A percentile compares a stretch with the other conserved stretches of the same genome.
phyloP scores from a whole-genome alignment of 805 yeast genomes.

The Clavispora santaluciae region DNA sequence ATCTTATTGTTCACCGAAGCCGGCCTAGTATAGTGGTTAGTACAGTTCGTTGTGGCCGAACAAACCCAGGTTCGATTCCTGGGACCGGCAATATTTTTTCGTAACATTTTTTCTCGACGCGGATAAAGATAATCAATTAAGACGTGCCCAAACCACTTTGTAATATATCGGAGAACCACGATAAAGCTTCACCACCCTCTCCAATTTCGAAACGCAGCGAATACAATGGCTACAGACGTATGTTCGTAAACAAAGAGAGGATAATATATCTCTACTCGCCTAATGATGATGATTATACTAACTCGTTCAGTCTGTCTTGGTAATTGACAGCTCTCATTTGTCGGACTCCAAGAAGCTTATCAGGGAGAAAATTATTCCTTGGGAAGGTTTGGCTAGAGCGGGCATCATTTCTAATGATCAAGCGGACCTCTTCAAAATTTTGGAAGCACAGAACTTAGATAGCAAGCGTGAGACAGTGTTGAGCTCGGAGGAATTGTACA shows the following conservation, averaged over 20 bases:
- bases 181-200: background rate
- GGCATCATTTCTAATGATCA: slow-evolving; percentile 62
- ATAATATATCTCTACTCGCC: background rate
- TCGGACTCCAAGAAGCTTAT: slow-evolving; percentile 62
- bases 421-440: slow-evolving; percentile 53
- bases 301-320: slow-evolving; percentile 26
- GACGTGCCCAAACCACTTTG: background rate
- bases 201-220: background rate
- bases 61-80: slow-evolving; percentile 49
- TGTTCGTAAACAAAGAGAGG: background rate
- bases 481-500: slow-evolving; percentile 46
- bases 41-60: slow-evolving; percentile 48
- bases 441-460: slow-evolving; percentile 45
- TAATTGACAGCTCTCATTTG: slow-evolving; percentile 61
- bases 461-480: slow-evolving; percentile 39
- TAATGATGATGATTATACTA: slow-evolving; percentile 4
- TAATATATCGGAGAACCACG: background rate
- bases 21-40: slow-evolving; percentile 49
- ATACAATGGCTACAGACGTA: background rate
- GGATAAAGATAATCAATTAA: background rate
- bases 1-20: slow-evolving; percentile 15
- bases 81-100: slow-evolving; percentile 40
- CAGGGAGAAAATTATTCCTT: slow-evolving; percentile 77
- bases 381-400: slow-evolving; percentile 86
- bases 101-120: background rate